Base-by-base conservation (phyloP, 2,329 filamentous ascomycete species). In the Metarhizium brunneum region DNA sequence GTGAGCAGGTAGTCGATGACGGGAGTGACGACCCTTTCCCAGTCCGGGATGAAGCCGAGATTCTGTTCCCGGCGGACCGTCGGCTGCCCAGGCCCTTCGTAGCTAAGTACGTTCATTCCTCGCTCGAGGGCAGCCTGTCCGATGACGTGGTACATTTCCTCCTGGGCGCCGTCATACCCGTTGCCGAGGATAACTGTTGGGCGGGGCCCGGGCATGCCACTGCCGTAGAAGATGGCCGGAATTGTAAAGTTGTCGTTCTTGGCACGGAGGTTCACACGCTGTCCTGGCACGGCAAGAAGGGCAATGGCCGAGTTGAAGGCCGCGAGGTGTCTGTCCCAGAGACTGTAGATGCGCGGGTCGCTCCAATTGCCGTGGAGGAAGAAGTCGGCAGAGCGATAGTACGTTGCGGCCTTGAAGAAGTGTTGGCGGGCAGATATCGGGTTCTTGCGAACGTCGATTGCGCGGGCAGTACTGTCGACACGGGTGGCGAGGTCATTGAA, bases 81-180 rank as follows among this genome's bases (percentile, higher is more conserved):
- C 0, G 68, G 66, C 57, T 77, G 74, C 0, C 74, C 74, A 0
- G 74, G 74, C 0, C 75, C 75, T 53, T 78, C 75, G 54, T 72
- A 77, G 1, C 69, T 71, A 6, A 76, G 66, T 50, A 68, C 66
- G 51, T 77, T 74, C 57, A 64, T 73, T 14, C 74, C 74, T 1
- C 74, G 68, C 20, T 68, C 66, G 2, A 76, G 56, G 0, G 68
- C 69, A 0, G 69, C 58, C 13, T 63, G 60, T 10, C 67, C 73
- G 25, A 69, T 61, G 2, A 62, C 50, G 54, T 77, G 74, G 54
- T 71, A 71, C 18, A 70, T 64, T 13, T 77, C 75, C 54, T 77
- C 75, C 59, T 75, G 73, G 0, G 69, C 59, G 4, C 66, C 72
- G 55, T 79, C 76, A 50, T 70, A 75, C 3, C 76, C 73, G 40